These are phyloP conservation scores for Colletotrichum incanum DNA, from an alignment of 2,329 filamentous ascomycete species.

Conservation along the genomic window DNA sequence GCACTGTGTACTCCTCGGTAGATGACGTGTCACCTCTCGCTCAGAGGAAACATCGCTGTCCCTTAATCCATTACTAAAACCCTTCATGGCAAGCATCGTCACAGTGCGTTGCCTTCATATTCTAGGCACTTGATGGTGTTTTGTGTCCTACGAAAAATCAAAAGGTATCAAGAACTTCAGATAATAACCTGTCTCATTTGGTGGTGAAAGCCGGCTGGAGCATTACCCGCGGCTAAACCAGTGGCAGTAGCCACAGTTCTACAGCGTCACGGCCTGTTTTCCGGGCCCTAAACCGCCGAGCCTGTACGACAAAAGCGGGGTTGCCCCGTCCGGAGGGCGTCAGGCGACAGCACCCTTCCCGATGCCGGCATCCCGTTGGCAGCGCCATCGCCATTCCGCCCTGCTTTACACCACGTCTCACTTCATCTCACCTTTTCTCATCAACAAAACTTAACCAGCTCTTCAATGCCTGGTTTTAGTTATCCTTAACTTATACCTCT, in stretches of 20 bases:
- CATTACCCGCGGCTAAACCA: background rate
- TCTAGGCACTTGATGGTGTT: too few species aligned
- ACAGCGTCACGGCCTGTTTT: background rate
- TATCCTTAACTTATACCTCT: background rate
- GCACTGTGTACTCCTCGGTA: background rate
- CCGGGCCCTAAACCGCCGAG: conserved; percentile 10
- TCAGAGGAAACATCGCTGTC: background rate
- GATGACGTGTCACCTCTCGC: background rate
- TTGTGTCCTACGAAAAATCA: background rate
- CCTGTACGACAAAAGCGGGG: conserved; percentile 10
- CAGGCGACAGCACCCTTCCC: conserved; percentile 8
- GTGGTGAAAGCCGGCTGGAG: background rate
- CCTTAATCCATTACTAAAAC: too few species aligned
- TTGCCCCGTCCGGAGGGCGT: conserved; percentile 32
- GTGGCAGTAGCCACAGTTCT: background rate
- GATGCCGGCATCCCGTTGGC: conserved; percentile 14
- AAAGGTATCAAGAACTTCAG: background rate
- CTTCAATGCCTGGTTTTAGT: background rate
- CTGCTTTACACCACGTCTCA: conserved; percentile 42
- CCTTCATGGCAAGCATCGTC: too few species aligned
- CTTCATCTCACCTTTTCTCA: conserved; percentile 41
- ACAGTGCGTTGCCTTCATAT: too few species aligned
- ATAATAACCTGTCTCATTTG: rapidly evolving
- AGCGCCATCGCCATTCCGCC: conserved; percentile 27
- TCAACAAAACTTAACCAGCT: background rate